phyloP scores from a whole-genome alignment of 169 alveolate species.

The Babesia bovis region DNA sequence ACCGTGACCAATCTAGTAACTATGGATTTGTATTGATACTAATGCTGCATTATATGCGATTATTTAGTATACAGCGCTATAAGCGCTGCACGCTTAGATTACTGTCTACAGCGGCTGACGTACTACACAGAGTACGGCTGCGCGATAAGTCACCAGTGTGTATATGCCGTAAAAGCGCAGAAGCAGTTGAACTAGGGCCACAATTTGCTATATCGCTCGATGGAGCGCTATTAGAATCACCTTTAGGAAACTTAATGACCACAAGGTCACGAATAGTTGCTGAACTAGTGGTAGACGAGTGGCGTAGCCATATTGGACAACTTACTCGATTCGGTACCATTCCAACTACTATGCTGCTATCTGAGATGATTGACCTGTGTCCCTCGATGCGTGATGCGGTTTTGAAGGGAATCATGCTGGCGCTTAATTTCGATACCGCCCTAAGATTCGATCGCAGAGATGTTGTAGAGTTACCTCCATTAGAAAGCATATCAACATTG shows the following conservation, averaged over 20 bases:
- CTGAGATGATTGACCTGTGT: slow-evolving; percentile 34
- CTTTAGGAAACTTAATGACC: slow-evolving; percentile 44
- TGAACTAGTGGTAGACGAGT: slow-evolving; percentile 31
- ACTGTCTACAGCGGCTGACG: too few relatives aligned
- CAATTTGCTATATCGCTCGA: slow-evolving; percentile 29
- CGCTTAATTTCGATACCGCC: slow-evolving; percentile 39
- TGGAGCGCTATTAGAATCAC: slow-evolving; percentile 50
- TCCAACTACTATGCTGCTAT: slow-evolving; percentile 44
- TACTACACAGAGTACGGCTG: slow-evolving; percentile 16
- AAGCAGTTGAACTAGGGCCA: background rate
- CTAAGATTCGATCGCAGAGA: slow-evolving; percentile 19
- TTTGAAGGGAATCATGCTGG: slow-evolving; percentile 13
- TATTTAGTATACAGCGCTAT: too few relatives aligned
- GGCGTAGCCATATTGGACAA: slow-evolving; percentile 26
- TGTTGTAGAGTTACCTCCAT: slow-evolving; percentile 3
- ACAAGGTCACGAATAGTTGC: slow-evolving; percentile 16
- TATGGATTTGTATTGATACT: too few relatives aligned
- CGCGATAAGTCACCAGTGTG: slow-evolving; percentile 38
- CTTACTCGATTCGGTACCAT: slow-evolving; percentile 42
- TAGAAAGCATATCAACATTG: slow-evolving; percentile 12
- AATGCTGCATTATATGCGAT: too few relatives aligned
- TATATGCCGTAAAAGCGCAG: slow-evolving; percentile 32
- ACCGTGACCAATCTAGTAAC: too few relatives aligned
- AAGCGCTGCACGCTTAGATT: too few relatives aligned
- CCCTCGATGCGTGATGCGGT: background rate